phyloP scores from a whole-genome alignment of 73 alveolate genomes.

The Tetrahymena malaccensis region DNA sequence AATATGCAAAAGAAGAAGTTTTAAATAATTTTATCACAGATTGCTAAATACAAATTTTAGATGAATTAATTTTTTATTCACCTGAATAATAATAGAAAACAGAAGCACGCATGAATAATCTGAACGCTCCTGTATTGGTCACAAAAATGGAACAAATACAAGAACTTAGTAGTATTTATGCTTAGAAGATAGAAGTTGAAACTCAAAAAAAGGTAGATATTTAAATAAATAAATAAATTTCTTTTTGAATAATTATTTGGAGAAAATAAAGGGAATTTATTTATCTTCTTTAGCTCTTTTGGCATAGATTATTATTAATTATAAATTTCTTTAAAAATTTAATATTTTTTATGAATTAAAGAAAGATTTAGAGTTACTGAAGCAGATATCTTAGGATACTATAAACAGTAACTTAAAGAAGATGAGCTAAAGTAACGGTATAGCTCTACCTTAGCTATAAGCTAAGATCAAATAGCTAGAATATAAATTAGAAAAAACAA shows the following conservation, averaged over 20 bases:
- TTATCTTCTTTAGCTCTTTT: neutral
- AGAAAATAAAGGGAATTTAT: neutral
- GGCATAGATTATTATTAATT: neutral
- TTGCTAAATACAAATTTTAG: neutral
- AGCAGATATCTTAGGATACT: neutral
- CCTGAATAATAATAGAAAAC: neutral
- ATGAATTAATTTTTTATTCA: neutral
- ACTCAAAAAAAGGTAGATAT: neutral
- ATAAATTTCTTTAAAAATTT: neutral
- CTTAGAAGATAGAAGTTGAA: neutral
- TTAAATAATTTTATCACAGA: neutral
- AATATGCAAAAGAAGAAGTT: neutral
- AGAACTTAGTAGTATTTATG: neutral
- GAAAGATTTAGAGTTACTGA: neutral
- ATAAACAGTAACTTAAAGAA: neutral
- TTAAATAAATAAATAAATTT: neutral
- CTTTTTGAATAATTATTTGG: neutral
- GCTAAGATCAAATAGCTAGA: neutral
- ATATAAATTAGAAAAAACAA: constrained; percentile 25
- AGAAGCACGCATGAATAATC: neutral
- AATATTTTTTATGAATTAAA: neutral
- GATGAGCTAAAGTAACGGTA: neutral
- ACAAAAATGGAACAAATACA: neutral
- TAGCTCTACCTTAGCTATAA: neutral
- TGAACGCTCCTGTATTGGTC: neutral